phyloP scores from a whole-genome alignment of 345 rosid genomes.

The Bruguiera sexangula region DNA sequence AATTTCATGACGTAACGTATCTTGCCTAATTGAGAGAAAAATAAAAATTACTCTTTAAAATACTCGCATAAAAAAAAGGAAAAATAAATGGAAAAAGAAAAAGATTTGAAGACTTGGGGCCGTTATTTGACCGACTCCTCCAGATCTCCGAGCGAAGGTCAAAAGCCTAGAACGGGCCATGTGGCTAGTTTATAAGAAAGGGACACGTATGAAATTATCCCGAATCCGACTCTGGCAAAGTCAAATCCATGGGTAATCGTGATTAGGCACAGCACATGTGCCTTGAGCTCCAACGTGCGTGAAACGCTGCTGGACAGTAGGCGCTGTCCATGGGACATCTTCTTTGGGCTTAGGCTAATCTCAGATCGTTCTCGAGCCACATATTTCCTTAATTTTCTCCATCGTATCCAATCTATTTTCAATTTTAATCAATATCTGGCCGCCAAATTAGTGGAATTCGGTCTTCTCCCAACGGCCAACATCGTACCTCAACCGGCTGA shows the following conservation, averaged over 20 bases:
- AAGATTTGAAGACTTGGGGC: background rate
- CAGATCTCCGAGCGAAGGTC: background rate
- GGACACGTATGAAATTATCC: background rate
- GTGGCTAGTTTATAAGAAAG: conserved; percentile 5
- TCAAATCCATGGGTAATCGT: background rate
- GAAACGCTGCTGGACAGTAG: conserved; percentile 12
- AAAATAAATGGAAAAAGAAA: too few relatives aligned
- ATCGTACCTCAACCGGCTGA: too few relatives aligned
- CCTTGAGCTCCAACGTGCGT: background rate
- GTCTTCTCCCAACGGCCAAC: too few relatives aligned
- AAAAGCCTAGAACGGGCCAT: background rate
- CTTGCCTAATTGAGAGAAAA: too few relatives aligned
- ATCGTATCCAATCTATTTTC: too few relatives aligned
- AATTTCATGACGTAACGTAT: too few relatives aligned
- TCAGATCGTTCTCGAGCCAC: background rate
- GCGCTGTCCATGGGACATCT: background rate
- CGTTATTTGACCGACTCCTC: background rate
- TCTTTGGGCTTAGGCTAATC: background rate
- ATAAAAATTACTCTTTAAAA: background rate
- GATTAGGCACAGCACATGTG: conserved; percentile 9
- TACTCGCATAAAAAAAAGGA: too few relatives aligned
- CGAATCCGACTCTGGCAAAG: background rate
- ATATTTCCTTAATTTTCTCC: background rate
- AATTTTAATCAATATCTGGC: too few relatives aligned
- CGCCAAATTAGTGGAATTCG: too few relatives aligned